phyloP scores from a whole-genome alignment of 371 early-diverging fungal species.

The Cokeromyces recurvatus region DNA sequence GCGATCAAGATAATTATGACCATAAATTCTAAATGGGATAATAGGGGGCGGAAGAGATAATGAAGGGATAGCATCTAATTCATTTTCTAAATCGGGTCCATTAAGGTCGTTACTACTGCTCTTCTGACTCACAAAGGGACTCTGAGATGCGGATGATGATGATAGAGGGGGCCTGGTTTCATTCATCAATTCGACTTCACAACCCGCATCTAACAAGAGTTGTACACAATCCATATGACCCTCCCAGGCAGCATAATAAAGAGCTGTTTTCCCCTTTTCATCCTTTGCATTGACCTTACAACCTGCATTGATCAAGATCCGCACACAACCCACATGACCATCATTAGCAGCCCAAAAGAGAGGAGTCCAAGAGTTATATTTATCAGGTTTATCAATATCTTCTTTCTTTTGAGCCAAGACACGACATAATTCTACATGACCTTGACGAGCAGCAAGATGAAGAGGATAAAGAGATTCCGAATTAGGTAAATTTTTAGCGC shows the following conservation, averaged over 20 bases:
- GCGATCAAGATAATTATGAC: slow-evolving; percentile 90
- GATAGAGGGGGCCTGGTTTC: no score
- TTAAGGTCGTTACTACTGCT: slow-evolving; percentile 9
- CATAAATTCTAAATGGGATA: slow-evolving; percentile 94
- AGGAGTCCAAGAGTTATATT: slow-evolving; percentile 93
- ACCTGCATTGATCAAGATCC: slow-evolving; percentile 76
- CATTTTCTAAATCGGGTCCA: slow-evolving; percentile 1
- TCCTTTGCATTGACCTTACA: slow-evolving; percentile 75
- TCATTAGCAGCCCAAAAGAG: slow-evolving; percentile 93
- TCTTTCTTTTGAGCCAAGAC: slow-evolving; percentile 68
- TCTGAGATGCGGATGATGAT: slow-evolving; percentile 2
- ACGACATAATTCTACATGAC: slow-evolving; percentile 69
- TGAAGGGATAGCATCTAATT: slow-evolving; percentile 77
- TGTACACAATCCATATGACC: slow-evolving; percentile 80
- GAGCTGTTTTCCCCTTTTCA: slow-evolving; percentile 77
- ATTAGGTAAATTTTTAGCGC: slow-evolving; percentile 63
- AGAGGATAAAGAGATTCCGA: slow-evolving; percentile 81
- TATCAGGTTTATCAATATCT: slow-evolving; percentile 78
- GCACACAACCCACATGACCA: slow-evolving; percentile 81
- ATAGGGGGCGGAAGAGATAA: slow-evolving; percentile 93
- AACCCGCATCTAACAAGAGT: slow-evolving; percentile 57
- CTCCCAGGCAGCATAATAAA: slow-evolving; percentile 93
- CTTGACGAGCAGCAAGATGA: slow-evolving; percentile 87
- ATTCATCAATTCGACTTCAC: slow-evolving; percentile 23
- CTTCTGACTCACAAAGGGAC: background rate